Base-by-base conservation (phyloP, 805 yeast genomes). In the Suhomyces sp. region DNA sequence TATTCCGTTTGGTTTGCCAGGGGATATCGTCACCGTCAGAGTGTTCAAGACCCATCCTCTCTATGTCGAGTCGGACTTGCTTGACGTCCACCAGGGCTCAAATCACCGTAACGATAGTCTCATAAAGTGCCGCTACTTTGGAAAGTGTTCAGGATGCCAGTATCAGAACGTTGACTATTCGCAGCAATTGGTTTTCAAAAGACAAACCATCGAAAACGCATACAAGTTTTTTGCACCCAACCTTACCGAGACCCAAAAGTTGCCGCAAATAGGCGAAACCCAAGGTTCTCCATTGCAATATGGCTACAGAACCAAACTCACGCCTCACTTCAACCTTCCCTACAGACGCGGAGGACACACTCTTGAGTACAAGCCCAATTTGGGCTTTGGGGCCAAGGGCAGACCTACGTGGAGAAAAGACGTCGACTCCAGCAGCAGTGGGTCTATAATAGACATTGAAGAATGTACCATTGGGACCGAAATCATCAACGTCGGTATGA, bases 81-180 rank as follows among this genome's bases (percentile, higher is more conserved):
- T 89, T 19, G 69, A 76, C 38, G 80, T 90, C 4, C 60, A 72
- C 2, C 55, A 57, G 9, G 48, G 50, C 51, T 71, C 55, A 61
- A 74, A 57, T 3, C 65, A 59, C 46, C 71, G 82, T 63, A 77
- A 89, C 55, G 86, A 88, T 60, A 65, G 73, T 5, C 76, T 88
- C 49, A 83, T 87, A 52, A 80, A 80, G 58, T 90, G 97, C 72
- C 78, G 82, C 57, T 94, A 94, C 72, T 94, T 93, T 72, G 96
- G 96, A 12, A 83, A 83, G 57, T 92, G 97, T 68, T 89, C 96
- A 1, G 98, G 98, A 3, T 92, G 98, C 68, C 98, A 94, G 71
- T 90, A 85, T 66, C 98, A 94, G 67, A 84, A 84, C 67, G 72
- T 91, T 33, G 76, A 81, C 2, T 94, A 94, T 66, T 78, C 78